phyloP scores from a whole-genome alignment of 495 filamentous ascomycete species.

The Penicillium cataractarum region DNA sequence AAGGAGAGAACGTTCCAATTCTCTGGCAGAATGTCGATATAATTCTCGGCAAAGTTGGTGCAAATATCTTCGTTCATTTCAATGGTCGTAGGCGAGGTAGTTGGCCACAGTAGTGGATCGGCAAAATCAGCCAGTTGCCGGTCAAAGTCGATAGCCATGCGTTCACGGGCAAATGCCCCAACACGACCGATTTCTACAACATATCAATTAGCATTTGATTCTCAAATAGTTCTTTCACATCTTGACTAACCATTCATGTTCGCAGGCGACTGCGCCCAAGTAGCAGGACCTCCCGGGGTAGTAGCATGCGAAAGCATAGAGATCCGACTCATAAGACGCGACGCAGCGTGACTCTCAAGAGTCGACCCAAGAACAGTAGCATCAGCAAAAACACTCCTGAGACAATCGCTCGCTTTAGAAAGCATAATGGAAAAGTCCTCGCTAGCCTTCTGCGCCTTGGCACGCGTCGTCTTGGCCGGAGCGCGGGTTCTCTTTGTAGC shows the following conservation, averaged over 20 bases:
- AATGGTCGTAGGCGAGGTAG: slow-evolving; percentile 18
- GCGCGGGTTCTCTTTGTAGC: slow-evolving; percentile 34
- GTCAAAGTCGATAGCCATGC: slow-evolving; percentile 48
- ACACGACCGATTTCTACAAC: slow-evolving; percentile 48
- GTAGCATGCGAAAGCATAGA: slow-evolving; percentile 52
- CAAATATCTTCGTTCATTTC: slow-evolving; percentile 33
- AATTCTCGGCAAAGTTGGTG: slow-evolving; percentile 42
- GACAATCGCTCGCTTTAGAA: slow-evolving; percentile 43
- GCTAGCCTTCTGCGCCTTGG: slow-evolving; percentile 38
- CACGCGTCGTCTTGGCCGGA: slow-evolving; percentile 32
- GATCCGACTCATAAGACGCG: slow-evolving; percentile 50
- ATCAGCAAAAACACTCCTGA: slow-evolving; percentile 42
- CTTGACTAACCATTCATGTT: slow-evolving; percentile 46
- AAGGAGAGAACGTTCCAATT: slow-evolving; percentile 87
- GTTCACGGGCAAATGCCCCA: slow-evolving; percentile 49
- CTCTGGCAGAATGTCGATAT: slow-evolving; percentile 69
- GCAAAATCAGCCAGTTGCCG: slow-evolving; percentile 44
- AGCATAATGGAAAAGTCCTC: slow-evolving; percentile 49
- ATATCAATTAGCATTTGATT: slow-evolving; percentile 11
- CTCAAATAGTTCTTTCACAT: not conserved
- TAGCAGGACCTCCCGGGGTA: slow-evolving; percentile 31
- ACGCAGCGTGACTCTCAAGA: slow-evolving; percentile 48
- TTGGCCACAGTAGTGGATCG: slow-evolving; percentile 48
- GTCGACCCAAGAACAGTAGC: slow-evolving; percentile 49
- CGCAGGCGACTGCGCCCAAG: slow-evolving; percentile 44